Conservation (phyloP, 2,329 filamentous ascomycete species). For the Neoscytalidium dimidiatum region DNA sequence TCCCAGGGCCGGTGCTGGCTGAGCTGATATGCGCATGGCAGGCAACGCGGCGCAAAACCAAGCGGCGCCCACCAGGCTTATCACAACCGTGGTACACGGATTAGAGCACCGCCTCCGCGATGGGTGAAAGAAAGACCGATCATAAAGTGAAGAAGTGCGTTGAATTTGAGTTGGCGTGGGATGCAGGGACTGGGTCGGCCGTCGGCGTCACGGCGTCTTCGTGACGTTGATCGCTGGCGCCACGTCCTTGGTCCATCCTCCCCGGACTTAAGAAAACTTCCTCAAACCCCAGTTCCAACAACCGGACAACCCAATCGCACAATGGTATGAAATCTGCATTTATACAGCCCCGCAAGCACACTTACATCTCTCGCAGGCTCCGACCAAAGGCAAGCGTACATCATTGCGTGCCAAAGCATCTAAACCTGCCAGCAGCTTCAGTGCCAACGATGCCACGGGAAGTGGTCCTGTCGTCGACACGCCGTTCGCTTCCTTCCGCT, state of each 20-base stretch:
- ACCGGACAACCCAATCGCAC: neutral
- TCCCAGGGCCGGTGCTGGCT: too few species aligned
- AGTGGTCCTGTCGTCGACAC: constrained; percentile 37
- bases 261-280: constrained; percentile 15
- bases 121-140: neutral
- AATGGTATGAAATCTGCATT: neutral
- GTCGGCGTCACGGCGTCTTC: neutral
- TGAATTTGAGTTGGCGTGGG: neutral
- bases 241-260: neutral
- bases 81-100: neutral
- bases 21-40: too few species aligned
- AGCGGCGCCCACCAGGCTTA: too few species aligned
- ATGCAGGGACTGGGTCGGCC: neutral
- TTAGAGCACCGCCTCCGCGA: neutral
- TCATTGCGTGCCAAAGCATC: constrained; percentile 34
- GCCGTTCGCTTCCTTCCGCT: constrained; percentile 57
- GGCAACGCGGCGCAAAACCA: too few species aligned
- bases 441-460: constrained; percentile 36
- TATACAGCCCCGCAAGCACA: neutral
- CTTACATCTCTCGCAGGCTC: constrained; percentile 28
- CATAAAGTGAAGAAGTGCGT: neutral
- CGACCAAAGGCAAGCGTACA: constrained; percentile 37
- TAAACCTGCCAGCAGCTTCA: constrained; percentile 21
- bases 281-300: neutral
- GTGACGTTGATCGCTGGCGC: constrained; percentile 9